Evolutionary conservation across 192 early-diverging fungal species (phyloP).

Genomic region (Dimargaris cristalligena): DNA sequence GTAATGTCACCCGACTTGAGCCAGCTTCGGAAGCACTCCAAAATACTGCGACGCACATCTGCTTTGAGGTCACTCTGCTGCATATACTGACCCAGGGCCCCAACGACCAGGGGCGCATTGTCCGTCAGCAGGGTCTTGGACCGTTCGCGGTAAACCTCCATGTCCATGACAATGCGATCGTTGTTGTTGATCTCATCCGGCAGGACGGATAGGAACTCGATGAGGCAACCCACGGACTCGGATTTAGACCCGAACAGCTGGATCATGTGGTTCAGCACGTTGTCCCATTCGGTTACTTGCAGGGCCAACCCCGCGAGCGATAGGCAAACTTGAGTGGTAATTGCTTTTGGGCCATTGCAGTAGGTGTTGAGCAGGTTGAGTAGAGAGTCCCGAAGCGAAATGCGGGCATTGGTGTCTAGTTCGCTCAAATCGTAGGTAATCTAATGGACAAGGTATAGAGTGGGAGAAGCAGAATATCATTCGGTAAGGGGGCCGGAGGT

Average conservation of each 20-base stretch:
- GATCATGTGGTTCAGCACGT: constrained; percentile 60
- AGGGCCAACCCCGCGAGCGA: constrained; percentile 69
- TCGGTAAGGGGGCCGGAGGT: too few species aligned
- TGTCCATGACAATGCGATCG: constrained; percentile 39
- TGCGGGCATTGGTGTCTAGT: constrained; percentile 41
- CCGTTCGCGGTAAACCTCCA: constrained; percentile 39
- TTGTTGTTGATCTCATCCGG: constrained; percentile 71
- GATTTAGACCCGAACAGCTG: constrained; percentile 42
- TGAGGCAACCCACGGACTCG: constrained; percentile 41
- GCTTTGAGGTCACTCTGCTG: constrained; percentile 35
- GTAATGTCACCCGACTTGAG: constrained; percentile 62
- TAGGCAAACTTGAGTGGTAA: constrained; percentile 68
- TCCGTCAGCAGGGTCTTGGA: constrained; percentile 40
- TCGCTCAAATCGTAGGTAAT: constrained; percentile 67
- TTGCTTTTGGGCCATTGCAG: constrained; percentile 36
- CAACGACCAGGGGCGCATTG: constrained; percentile 49
- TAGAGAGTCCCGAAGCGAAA: constrained; percentile 61
- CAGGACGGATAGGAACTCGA: constrained; percentile 71
- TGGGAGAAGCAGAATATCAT: background rate
- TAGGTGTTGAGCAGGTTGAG: constrained; percentile 42
- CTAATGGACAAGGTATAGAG: constrained; percentile 16
- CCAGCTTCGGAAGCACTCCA: constrained; percentile 73
- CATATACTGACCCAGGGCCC: constrained; percentile 50
- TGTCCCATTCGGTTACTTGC: constrained; percentile 63
- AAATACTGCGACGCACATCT: constrained; percentile 40